Evolutionary conservation across 495 filamentous ascomycete species (phyloP), one percentile per base, ranked within the genome.

Genomic region (Elasticomyces elasticus): DNA sequence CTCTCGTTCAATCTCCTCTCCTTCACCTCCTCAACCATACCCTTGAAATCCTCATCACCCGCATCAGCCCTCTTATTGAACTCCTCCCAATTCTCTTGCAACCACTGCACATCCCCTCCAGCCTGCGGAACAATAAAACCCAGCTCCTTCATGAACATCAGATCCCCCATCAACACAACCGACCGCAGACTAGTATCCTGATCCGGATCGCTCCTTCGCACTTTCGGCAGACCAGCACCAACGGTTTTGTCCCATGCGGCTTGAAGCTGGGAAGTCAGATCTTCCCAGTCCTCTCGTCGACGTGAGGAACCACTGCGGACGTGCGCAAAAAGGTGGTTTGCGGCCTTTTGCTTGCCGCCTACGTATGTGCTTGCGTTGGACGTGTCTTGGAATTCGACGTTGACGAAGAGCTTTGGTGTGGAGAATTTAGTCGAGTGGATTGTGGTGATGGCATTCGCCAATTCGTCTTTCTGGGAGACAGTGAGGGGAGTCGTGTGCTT

Each of bases 61-160:
- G 35, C 55, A 1, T 50, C 54, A 24, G 63, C 63, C 52, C 40
- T 55, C 40, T 51, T 26, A 41, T 57, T 20, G 37, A 61, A 61
- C 38, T 19, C 56, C 55, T 47, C 45, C 55, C 48, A 49, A 50
- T 65, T 61, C 27, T 66, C 49, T 41, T 54, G 23, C 37, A 58
- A 17, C 64, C 66, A 68, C 31, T 65, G 30, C 45, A 38, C 59
- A 51, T 68, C 66, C 17, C 60, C 44, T 1, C 62, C 66, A 19
- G 56, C 66, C n/a, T 41, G 7, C 15, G 64, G 64, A 7, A 65
- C 15, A 11, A 50, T 23, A 54, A 63, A 61, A 27, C 61, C 64
- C 5, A 49, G 24, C 47, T 69, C 65, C 31, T 41, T 48, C 17
- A 58, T 63, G 10, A 31, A 61, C 9, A 51, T 23, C 23, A 67